Evolutionary conservation across 2,329 filamentous ascomycete genomes (phyloP), one percentile per base, ranked within the genome.

Genomic region (Aotearoamyces nothofagi): DNA sequence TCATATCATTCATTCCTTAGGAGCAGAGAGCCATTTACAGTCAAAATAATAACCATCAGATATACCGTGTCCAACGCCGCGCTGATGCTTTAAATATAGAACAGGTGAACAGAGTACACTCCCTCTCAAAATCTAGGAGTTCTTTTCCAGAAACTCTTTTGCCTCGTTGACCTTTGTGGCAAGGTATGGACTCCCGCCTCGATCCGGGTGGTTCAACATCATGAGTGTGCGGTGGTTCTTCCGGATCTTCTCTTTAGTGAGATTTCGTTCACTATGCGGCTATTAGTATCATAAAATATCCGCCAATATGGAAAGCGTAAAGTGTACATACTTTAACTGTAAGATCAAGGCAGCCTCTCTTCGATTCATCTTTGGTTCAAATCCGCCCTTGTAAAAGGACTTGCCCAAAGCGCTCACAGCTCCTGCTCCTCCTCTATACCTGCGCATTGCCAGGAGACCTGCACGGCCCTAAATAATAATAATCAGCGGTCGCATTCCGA

Each of bases 91-190:
- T 7, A 7, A 20, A 20, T 20, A 20, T 20, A 20, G 19, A 8
- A 20, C 19, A 20, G 19, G n/a, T 20, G 19, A n/a, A 20, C 19
- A 20, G 8, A 20, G 8, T n/a, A 20, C n/a, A 20, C n/a, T n/a
- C n/a, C n/a, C n/a, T 7, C 19, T n/a, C n/a, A 20, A 20, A 20
- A n/a, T 8, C n/a, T 20, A 20, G 7, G 19, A 20, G n/a, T 20
- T 20, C 17, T 93, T 94, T 52, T 98, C 90, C 41, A 98, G 53
- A 38, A 96, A 71, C 53, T 96, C 87, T 57, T 98, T 98, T 22
- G 90, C 90, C 55, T 98, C 90, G 58, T 98, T 98, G 51, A 98
- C 79, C 57, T 98, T 98, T 30, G 86, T 94, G 9, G 90, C 90
- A 24, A 98, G 61, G 52, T 96, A 98, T 5, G 90, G 90, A 50